phyloP scores from a whole-genome alignment of 2,329 filamentous ascomycete species.

The Pseudonectria foliicola region DNA sequence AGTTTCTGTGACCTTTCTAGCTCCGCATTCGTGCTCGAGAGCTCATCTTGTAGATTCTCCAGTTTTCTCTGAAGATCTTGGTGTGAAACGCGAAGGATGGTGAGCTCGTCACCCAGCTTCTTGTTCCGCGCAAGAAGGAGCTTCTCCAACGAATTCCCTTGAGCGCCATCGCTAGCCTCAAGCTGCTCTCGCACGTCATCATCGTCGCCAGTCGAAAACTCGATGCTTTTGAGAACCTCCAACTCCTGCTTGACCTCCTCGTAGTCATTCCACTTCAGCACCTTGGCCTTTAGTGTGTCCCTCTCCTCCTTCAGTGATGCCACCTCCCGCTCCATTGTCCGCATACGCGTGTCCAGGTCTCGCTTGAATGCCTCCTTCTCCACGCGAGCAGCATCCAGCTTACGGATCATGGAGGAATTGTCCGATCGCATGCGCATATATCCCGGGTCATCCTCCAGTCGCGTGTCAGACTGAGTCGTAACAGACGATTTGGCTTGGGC shows the following conservation, averaged over 20 bases:
- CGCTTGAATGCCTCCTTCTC: slow-evolving; percentile 78
- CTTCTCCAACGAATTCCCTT: slow-evolving; percentile 80
- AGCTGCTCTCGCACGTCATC: slow-evolving; percentile 49
- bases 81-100: slow-evolving; percentile 85
- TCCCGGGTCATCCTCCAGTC: slow-evolving; percentile 79
- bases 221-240: slow-evolving; percentile 94
- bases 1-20: slow-evolving; percentile 78
- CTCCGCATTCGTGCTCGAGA: slow-evolving; percentile 76
- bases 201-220: slow-evolving; percentile 87
- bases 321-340: slow-evolving; percentile 73
- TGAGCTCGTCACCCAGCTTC: slow-evolving; percentile 90
- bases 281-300: slow-evolving; percentile 69
- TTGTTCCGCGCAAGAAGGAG: slow-evolving; percentile 90
- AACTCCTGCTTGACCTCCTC: slow-evolving; percentile 94
- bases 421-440: slow-evolving; percentile 87
- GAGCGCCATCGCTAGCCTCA: slow-evolving; percentile 31
- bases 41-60: slow-evolving; percentile 72
- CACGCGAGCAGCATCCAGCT: slow-evolving; percentile 73
- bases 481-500: slow-evolving; percentile 73
- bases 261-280: slow-evolving; percentile 88
- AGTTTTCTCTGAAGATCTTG: slow-evolving; percentile 81
- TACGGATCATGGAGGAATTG: slow-evolving; percentile 85
- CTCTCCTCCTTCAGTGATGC: slow-evolving; percentile 70
- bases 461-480: slow-evolving; percentile 50
- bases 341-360: slow-evolving; percentile 66